Percentiles rank a stretch among this genome's conserved stretches.
These are phyloP conservation scores for Pleurotus tuber-regium DNA, from an alignment of 768 basidiomycete genomes.

Conservation along the genomic window DNA sequence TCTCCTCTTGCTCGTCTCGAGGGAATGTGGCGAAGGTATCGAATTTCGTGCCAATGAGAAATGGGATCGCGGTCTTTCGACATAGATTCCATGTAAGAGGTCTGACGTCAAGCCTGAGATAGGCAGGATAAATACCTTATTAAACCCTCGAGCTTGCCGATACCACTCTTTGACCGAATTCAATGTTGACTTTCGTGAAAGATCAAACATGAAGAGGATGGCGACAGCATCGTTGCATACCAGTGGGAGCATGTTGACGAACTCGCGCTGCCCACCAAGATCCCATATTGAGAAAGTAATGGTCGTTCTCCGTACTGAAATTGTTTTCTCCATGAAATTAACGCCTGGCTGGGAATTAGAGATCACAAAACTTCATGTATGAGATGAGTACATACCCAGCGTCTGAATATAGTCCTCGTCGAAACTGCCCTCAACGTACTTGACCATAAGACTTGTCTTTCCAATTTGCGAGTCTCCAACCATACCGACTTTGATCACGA, in stretches of 20 bases:
- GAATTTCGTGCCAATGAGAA: slow-evolving; percentile 97
- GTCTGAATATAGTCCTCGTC: slow-evolving; percentile 99
- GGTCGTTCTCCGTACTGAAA: slow-evolving; percentile 95
- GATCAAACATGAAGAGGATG: slow-evolving; percentile 99
- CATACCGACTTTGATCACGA: slow-evolving; percentile 99
- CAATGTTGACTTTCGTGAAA: slow-evolving; percentile 93
- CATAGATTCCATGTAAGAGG: too few relatives aligned
- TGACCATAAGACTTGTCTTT: slow-evolving; percentile 99
- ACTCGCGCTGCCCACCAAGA: slow-evolving; percentile 95
- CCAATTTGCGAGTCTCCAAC: slow-evolving; percentile 99
- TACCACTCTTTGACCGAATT: slow-evolving; percentile 99
- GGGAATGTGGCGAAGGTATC: slow-evolving; percentile 96
- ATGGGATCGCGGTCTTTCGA: slow-evolving; percentile 97
- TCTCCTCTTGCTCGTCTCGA: slow-evolving; percentile 98
- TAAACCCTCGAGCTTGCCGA: slow-evolving; percentile 97
- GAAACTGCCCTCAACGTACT: slow-evolving; percentile 98
- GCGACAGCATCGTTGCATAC: slow-evolving; percentile 99
- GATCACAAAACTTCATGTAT: too few relatives aligned
- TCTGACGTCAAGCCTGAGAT: background rate
- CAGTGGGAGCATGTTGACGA: slow-evolving; percentile 97
- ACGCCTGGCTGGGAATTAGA: slow-evolving; percentile 53
- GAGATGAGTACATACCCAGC: slow-evolving; percentile 75
- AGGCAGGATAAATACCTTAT: slow-evolving; percentile 68
- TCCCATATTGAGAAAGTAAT: slow-evolving; percentile 99
- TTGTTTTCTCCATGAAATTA: slow-evolving; percentile 99